phyloP scores from a whole-genome alignment of 208 protist genomes.

The Leishmania mexicana region DNA sequence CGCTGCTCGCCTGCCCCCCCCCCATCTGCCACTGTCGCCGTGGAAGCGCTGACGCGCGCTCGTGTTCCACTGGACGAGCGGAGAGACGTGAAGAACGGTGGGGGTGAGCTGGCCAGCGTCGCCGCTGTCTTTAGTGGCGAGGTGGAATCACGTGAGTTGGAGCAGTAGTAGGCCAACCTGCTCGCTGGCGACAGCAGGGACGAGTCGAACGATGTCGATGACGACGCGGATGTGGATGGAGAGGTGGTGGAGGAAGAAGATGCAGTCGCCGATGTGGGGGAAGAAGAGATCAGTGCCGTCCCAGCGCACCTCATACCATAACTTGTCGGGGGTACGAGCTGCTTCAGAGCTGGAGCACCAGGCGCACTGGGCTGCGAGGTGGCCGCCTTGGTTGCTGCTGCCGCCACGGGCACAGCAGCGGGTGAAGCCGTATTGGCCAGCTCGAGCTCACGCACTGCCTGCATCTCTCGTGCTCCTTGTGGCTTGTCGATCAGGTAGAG shows the following conservation, averaged over 20 bases:
- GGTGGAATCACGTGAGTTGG: not conserved
- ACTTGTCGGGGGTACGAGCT: not conserved
- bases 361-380: not conserved
- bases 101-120: not conserved
- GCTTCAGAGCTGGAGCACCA: not conserved
- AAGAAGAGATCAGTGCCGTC: not conserved
- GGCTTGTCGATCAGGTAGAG: constrained; percentile 83
- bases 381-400: not conserved
- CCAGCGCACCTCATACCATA: not conserved
- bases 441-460: constrained; percentile 1
- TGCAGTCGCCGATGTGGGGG: not conserved
- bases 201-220: not conserved
- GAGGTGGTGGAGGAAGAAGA: not conserved
- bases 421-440: not conserved
- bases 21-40: not conserved
- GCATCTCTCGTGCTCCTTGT: constrained; percentile 18
- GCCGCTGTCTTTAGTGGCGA: not conserved
- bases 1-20: too few species aligned
- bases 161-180: not conserved
- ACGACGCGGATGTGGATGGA: not conserved
- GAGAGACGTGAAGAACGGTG: too few species aligned
- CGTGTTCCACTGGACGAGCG: not conserved
- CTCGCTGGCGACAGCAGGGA: not conserved
- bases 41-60: not conserved
- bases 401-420: not conserved